phyloP scores from a whole-genome alignment of 2,329 filamentous ascomycete species.

The Gaeumannomyces tritici region DNA sequence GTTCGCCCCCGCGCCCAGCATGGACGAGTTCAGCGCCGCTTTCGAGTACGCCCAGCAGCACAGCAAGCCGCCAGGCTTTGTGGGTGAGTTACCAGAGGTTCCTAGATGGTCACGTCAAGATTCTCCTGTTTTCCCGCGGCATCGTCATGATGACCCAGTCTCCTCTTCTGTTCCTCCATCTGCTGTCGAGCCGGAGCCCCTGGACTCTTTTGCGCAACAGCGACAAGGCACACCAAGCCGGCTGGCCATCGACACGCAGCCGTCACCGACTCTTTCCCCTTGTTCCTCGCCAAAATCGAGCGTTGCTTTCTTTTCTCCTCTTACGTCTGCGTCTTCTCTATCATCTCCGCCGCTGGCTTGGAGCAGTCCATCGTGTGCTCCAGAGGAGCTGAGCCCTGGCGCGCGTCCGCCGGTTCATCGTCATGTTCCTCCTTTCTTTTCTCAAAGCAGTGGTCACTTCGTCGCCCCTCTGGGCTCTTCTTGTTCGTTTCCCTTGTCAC shows the following conservation, averaged over 20 bases:
- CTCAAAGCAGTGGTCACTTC: slow-evolving; percentile 42
- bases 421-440: slow-evolving; percentile 36
- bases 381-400: slow-evolving; percentile 12
- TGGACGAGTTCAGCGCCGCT: slow-evolving; percentile 37
- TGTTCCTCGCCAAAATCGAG: slow-evolving; percentile 17
- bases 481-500: slow-evolving; percentile 38
- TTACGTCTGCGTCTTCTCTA: slow-evolving; percentile 20
- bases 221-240: neutral
- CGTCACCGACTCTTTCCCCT: slow-evolving; percentile 17
- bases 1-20: slow-evolving; percentile 32
- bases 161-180: slow-evolving; percentile 17
- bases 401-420: slow-evolving; percentile 15
- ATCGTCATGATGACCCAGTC: neutral
- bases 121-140: neutral
- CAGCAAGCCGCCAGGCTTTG: slow-evolving; percentile 37
- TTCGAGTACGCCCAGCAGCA: slow-evolving; percentile 34
- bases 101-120: slow-evolving; percentile 17
- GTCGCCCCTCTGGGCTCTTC: slow-evolving; percentile 39
- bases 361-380: slow-evolving; percentile 15
- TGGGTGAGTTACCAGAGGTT: slow-evolving; percentile 43
- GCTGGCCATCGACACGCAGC: slow-evolving; percentile 17
- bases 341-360: slow-evolving; percentile 18
- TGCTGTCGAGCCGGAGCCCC: slow-evolving; percentile 9
- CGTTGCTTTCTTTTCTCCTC: slow-evolving; percentile 20
- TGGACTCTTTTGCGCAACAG: slow-evolving; percentile 6